Evolutionary conservation across 2,329 filamentous ascomycete genomes (phyloP), one percentile per base, ranked within the genome.

Genomic region (Chaetomiaceae sp.): DNA sequence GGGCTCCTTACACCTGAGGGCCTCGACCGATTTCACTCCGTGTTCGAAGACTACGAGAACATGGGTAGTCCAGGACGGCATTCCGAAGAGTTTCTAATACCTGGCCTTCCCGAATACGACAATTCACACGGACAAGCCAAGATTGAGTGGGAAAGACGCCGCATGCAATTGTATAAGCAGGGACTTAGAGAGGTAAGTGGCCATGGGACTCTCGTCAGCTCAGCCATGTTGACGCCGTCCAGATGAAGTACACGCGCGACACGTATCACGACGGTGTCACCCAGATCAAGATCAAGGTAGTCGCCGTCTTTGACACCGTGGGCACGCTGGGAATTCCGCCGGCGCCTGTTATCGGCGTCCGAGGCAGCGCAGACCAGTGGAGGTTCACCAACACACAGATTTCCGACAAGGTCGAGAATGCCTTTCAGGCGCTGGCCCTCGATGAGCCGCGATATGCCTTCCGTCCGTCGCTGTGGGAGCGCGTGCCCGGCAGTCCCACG

Each of bases 221-320:
- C 15, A 4, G 7, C 9, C 18, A 24, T n/a, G 15, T 43, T 50
- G 15, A 47, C 27, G n/a, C 18, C 6, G 10, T 26, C 10, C 20
- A 67, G 60, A 46, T 56, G 24, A 54, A 52, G 2, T 59, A 68
- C 43, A 68, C 68, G 1, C 61, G 65, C 27, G 62, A 68, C 38
- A 58, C 61, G n/a, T 62, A 60, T 48, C 55, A 51, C 6, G 60
- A 67, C 35, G 60, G 58, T 27, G 42, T 52, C 17, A 52, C 61
- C 22, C 49, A 63, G 9, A 67, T 75, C 29, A 63, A 57, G 9
- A 64, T 75, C 45, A 67, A 69, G 49, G 71, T 70, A 1, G 62
- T 75, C 20, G 72, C 65, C 5, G 72, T 75, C 6, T 76, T 69
- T 68, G 72, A 76, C 53, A 76, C 73, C 1, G 72, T 75, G 24